phyloP scores from a whole-genome alignment of 306 rosid genomes.

The Herpetospermum pedunculosum region DNA sequence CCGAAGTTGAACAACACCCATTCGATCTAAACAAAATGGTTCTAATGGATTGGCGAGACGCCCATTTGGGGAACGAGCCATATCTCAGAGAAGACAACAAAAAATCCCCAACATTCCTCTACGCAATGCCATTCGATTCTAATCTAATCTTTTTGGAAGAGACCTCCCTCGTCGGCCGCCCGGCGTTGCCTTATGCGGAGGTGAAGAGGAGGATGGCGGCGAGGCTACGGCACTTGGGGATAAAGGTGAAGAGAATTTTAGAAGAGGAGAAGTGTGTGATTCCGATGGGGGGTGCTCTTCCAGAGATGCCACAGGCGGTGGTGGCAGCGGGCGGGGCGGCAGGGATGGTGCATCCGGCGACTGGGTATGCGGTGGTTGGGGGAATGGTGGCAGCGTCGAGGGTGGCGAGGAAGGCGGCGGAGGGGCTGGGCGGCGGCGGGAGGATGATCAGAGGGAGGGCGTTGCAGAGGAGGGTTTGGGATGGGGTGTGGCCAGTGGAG shows the following conservation, averaged over 20 bases:
- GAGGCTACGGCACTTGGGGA: slow-evolving; percentile 68
- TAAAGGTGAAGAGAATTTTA: slow-evolving; percentile 44
- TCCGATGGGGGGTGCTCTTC: slow-evolving; percentile 93
- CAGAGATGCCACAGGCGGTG: slow-evolving; percentile 50
- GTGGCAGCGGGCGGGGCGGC: slow-evolving; percentile 70
- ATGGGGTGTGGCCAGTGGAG: slow-evolving; percentile 68
- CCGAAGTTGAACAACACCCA: slow-evolving; percentile 69
- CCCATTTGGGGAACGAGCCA: slow-evolving; percentile 74
- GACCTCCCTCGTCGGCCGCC: slow-evolving; percentile 74
- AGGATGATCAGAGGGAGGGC: slow-evolving; percentile 70
- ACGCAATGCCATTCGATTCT: slow-evolving; percentile 85
- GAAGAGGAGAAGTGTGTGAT: slow-evolving; percentile 87
- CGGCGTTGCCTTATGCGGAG: slow-evolving; percentile 44
- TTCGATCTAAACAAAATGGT: slow-evolving; percentile 72
- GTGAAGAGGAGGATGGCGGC: slow-evolving; percentile 73
- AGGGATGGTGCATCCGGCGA: slow-evolving; percentile 80
- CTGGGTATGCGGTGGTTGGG: slow-evolving; percentile 73
- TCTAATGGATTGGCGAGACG: slow-evolving; percentile 60
- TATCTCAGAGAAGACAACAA: slow-evolving; percentile 37
- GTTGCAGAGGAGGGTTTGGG: slow-evolving; percentile 49
- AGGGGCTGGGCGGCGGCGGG: slow-evolving; percentile 65
- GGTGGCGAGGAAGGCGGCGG: slow-evolving; percentile 41
- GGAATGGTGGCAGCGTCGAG: slow-evolving; percentile 45
- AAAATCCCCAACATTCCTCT: slow-evolving; percentile 57
- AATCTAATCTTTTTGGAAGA: slow-evolving; percentile 68